Evolutionary conservation across 495 filamentous ascomycete genomes (phyloP).

Genomic region (Beverwykella pulmonaria): DNA sequence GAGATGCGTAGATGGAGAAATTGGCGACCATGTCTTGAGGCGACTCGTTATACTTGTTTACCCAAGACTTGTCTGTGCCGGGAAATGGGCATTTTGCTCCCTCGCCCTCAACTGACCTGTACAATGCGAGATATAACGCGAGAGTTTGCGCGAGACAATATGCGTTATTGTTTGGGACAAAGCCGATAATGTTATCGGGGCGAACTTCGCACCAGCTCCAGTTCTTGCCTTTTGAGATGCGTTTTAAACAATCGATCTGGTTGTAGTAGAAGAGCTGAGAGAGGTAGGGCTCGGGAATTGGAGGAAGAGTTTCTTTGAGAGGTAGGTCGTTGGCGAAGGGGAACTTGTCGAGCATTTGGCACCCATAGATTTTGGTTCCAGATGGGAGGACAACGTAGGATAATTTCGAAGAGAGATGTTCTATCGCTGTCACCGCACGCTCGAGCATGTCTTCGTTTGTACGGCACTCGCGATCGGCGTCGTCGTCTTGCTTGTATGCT

Average conservation of each 20-base stretch:
- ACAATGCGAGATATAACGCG: conserved; percentile 39
- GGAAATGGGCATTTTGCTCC: conserved; percentile 41
- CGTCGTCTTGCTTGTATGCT: conserved; percentile 32
- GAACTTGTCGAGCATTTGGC: conserved; percentile 45
- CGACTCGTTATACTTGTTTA: conserved; percentile 40
- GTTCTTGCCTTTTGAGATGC: conserved; percentile 39
- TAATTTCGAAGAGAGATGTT: conserved; percentile 48
- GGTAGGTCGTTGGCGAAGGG: conserved; percentile 45
- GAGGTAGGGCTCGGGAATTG: conserved; percentile 45
- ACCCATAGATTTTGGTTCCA: conserved; percentile 48
- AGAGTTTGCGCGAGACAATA: conserved; percentile 44
- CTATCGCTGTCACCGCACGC: conserved; percentile 47
- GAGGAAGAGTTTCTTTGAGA: conserved; percentile 43
- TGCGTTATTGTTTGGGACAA: conserved; percentile 46
- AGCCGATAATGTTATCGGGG: conserved; percentile 45
- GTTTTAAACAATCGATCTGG: conserved; percentile 42
- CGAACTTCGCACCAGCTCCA: conserved; percentile 45
- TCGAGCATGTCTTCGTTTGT: conserved; percentile 49
- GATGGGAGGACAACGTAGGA: conserved; percentile 48
- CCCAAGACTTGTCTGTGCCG: conserved; percentile 40
- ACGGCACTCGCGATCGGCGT: conserved; percentile 39
- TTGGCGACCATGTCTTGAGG: conserved; percentile 43
- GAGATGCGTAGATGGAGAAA: conserved; percentile 42
- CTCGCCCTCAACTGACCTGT: conserved; percentile 35
- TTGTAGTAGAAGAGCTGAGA: conserved; percentile 49